Evolutionary conservation across 768 basidiomycete genomes (phyloP).

Genomic region (Psilocybe subaeruginosa): DNA sequence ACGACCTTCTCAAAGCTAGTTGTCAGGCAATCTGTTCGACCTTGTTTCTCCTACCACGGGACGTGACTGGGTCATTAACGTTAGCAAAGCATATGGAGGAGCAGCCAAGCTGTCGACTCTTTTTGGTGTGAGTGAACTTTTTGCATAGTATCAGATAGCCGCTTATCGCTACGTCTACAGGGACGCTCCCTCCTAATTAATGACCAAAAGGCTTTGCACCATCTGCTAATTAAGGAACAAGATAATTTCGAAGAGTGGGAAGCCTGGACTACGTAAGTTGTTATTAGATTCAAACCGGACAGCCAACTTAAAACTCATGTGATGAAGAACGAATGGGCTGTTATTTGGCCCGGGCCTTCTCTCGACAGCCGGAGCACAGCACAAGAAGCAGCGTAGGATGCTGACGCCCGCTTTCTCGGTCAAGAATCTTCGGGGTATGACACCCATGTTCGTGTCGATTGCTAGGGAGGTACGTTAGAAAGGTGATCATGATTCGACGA

Average conservation of each 20-base stretch:
- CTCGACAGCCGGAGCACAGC: conserved; percentile 1
- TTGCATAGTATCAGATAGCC: no score
- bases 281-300: neutral
- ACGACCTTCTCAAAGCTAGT: neutral
- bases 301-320: neutral
- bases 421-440: conserved; percentile 10
- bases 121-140: neutral
- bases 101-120: neutral
- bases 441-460: conserved; percentile 8
- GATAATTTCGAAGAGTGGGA: conserved; percentile 8
- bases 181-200: conserved; percentile 3
- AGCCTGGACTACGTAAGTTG: conserved; percentile 3
- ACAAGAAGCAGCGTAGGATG: conserved; percentile 10
- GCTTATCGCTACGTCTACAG: neutral
- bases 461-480: conserved; percentile 4
- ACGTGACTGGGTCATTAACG: conserved; percentile 6
- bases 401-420: conserved; percentile 8
- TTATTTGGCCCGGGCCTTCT: conserved; percentile 4
- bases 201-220: conserved; percentile 9
- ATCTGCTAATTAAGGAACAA: conserved; percentile 6
- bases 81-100: neutral
- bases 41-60: conserved; percentile 8
- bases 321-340: conserved; percentile 1
- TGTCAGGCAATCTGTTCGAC: conserved; percentile 1
- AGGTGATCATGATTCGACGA: no score